Evolutionary conservation across 257 asterid species (phyloP).

Genomic region (Cinchona pubescens): DNA sequence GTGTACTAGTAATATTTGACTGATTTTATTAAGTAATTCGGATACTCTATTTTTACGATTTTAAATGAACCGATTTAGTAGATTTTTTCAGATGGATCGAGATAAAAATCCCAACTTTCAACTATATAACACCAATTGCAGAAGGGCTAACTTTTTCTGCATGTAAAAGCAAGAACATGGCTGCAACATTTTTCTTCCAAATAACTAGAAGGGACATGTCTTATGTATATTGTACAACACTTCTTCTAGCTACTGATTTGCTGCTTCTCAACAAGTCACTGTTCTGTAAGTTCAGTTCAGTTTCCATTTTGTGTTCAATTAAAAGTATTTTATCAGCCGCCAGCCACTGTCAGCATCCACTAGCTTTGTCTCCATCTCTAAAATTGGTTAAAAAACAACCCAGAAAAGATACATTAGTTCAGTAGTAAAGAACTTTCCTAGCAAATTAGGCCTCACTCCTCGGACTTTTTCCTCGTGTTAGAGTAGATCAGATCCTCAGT

Average conservation of each 20-base stretch:
- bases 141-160: no score
- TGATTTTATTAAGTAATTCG: no score
- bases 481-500: no score
- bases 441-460: neutral
- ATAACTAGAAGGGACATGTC: neutral
- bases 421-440: neutral
- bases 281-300: neutral
- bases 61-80: no score
- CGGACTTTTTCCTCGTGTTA: neutral
- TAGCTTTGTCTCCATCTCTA: neutral
- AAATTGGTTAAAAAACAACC: conserved; percentile 12
- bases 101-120: no score
- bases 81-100: no score
- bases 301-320: neutral
- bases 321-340: neutral
- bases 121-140: no score
- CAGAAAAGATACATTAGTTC: neutral
- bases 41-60: no score
- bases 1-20: no score
- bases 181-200: neutral
- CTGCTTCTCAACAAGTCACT: neutral
- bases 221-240: neutral
- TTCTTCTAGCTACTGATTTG: neutral
- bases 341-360: no score
- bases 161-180: no score